Base-by-base conservation (phyloP, 2,329 filamentous ascomycete species). In the Uncinocarpus reesii region DNA sequence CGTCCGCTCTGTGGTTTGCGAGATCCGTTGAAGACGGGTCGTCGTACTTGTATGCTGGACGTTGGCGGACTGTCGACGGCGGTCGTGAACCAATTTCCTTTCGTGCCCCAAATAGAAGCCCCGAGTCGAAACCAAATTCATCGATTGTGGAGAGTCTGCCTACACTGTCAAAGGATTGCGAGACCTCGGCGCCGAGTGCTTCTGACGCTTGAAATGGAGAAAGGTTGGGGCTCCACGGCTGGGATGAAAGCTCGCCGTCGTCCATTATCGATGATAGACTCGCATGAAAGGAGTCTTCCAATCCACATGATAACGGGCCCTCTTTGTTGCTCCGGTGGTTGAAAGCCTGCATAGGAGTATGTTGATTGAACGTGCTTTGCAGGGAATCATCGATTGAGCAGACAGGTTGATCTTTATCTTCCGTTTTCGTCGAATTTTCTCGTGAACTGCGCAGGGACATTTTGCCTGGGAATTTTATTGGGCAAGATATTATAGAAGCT, bases 291-390 rank as follows among this genome's bases (percentile, higher is more conserved):
- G 48, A 41, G 23, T 37, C 42, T 41, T 51, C 44, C 34, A 42
- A 20, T 28, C 37, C 50, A 40, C 48, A 49, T 49, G 47, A 67
- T 60, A 56, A 59, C 53, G 55, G 63, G 54, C 50, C 50, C 54
- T 74, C 71, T 62, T 71, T 71, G 54, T 70, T 63, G 52, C 65
- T 65, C 52, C 71, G 68, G 56, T 68, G 69, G 47, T 69, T 70
- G 55, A 73, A 70, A 48, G 73, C 67, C 52, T 79, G 77, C 63
- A 75, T 72, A 55, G 78, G 73, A 62, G 80, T 71, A 60, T 78
- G 80, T 61, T 80, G 73, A 58, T 79, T 76, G 69, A 83, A 81
- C 63, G 81, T 70, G 62, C 76, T 75, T 64, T 76, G 75, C 64
- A 73, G 73, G 51, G 77, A 70, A 60, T 79, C 77, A 52, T 72